Conservation (phyloP, 1,284 basidiomycete genomes). For the Spongiforma sp. region DNA sequence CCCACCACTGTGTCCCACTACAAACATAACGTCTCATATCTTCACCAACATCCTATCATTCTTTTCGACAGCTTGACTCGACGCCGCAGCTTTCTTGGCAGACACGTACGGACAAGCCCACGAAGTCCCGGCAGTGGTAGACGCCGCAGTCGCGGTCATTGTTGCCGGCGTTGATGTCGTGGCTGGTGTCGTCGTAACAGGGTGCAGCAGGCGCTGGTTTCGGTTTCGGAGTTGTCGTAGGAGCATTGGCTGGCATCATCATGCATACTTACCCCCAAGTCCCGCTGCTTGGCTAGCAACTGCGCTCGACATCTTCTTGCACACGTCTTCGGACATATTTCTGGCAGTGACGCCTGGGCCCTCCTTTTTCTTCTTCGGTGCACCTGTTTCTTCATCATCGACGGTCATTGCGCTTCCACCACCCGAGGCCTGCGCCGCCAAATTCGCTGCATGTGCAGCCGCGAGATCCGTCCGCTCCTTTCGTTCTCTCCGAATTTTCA, state of each 20-base stretch:
- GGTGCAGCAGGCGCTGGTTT: conserved; percentile 39
- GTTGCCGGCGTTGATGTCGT: conserved; percentile 43
- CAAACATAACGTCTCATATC: conserved; percentile 79
- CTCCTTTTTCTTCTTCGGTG: conserved; percentile 80
- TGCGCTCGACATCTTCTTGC: conserved; percentile 88
- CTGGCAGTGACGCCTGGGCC: conserved; percentile 82
- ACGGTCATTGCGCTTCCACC: conserved; percentile 31
- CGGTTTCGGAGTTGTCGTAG: conserved; percentile 52
- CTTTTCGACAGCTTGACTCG: conserved; percentile 46
- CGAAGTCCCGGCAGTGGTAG: conserved; percentile 28
- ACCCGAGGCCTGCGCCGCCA: conserved; percentile 61
- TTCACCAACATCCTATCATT: conserved; percentile 65
- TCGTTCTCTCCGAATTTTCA: conserved; percentile 69
- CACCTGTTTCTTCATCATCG: conserved; percentile 49
- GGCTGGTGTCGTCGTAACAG: conserved; percentile 23
- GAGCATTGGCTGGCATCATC: conserved; percentile 72
- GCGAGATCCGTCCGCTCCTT: conserved; percentile 75
- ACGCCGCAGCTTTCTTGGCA: conserved; percentile 34
- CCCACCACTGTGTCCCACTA: conserved; percentile 80
- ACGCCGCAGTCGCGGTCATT: conserved; percentile 33
- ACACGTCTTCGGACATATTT: conserved; percentile 88
- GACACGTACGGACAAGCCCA: conserved; percentile 77
- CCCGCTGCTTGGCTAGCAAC: conserved; percentile 89
- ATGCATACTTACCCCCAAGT: conserved; percentile 78
- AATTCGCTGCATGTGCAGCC: conserved; percentile 63